A percentile compares a stretch with the other conserved stretches of the same genome.
Evolutionary conservation across 352 stramenopile genomes (phyloP).

Genomic region (Thalassiosira livingstoniorum): DNA sequence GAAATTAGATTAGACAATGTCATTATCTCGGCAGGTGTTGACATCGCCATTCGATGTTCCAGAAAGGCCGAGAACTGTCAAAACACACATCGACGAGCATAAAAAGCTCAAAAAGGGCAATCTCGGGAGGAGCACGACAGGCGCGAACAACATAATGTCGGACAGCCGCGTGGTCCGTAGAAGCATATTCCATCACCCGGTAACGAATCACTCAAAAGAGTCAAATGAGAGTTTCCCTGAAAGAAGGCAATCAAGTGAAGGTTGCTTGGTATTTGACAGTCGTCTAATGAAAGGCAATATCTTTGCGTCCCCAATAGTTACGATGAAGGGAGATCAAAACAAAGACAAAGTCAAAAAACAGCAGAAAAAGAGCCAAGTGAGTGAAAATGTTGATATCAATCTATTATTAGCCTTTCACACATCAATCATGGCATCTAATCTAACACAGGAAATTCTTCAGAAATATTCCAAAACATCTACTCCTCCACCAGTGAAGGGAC

Average conservation of each 20-base stretch:
- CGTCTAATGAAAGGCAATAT: neutral
- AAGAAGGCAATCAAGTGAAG: neutral
- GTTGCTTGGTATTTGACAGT: neutral
- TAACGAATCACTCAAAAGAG: neutral
- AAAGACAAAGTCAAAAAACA: too few species aligned
- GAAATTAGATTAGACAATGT: neutral
- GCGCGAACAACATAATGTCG: neutral
- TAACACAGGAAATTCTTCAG: neutral
- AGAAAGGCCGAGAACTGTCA: neutral
- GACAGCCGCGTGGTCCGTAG: neutral
- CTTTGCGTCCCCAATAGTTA: neutral
- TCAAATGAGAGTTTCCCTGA: too few species aligned
- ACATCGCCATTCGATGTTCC: neutral
- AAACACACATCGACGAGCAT: neutral
- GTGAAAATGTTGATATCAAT: too few species aligned
- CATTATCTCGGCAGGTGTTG: neutral
- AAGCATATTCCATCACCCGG: neutral
- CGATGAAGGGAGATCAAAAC: too few species aligned
- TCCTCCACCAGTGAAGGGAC: neutral
- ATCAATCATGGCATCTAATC: too few species aligned
- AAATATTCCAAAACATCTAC: neutral
- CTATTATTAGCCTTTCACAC: too few species aligned
- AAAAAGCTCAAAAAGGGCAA: neutral
- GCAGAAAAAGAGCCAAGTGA: too few species aligned
- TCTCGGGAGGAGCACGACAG: neutral